Conservation (phyloP, 495 filamentous ascomycete species). For the Pyrenula aspistea region DNA sequence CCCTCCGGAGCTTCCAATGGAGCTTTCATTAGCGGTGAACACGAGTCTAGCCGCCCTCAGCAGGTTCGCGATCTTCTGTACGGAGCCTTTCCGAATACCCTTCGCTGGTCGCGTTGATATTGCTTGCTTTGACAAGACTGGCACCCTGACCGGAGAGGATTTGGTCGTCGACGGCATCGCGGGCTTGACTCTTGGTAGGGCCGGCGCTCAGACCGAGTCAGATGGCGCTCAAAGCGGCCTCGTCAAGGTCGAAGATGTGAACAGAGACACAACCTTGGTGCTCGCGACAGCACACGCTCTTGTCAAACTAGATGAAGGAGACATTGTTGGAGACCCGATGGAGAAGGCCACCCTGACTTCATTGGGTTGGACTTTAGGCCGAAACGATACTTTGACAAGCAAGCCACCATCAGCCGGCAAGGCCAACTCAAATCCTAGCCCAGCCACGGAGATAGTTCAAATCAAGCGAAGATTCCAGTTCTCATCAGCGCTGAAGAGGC, state of each 20-base stretch:
- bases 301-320: constrained; percentile 91
- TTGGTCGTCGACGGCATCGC: constrained; percentile 96
- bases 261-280: constrained; percentile 77
- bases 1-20: constrained; percentile 95
- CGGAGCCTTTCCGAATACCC: constrained; percentile 97
- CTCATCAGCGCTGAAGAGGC: constrained; percentile 89
- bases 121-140: constrained; percentile 98
- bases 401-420: constrained; percentile 34
- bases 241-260: constrained; percentile 49
- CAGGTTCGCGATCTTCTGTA: constrained; percentile 95
- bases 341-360: constrained; percentile 87
- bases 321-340: constrained; percentile 97
- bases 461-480: constrained; percentile 97
- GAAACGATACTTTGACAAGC: constrained; percentile 62
- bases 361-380: constrained; percentile 82
- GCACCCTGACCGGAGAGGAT: constrained; percentile 93
- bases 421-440: constrained; percentile 23
- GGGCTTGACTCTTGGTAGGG: constrained; percentile 61
- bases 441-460: constrained; percentile 53
- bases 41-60: constrained; percentile 94
- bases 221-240: constrained; percentile 71
- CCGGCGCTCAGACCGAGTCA: constrained; percentile 54
- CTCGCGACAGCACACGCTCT: constrained; percentile 92
- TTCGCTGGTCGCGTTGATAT: constrained; percentile 93
- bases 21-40: constrained; percentile 93